phyloP scores from a whole-genome alignment of 2,329 filamentous ascomycete genomes.

The Aspergillus spinulosporus region DNA sequence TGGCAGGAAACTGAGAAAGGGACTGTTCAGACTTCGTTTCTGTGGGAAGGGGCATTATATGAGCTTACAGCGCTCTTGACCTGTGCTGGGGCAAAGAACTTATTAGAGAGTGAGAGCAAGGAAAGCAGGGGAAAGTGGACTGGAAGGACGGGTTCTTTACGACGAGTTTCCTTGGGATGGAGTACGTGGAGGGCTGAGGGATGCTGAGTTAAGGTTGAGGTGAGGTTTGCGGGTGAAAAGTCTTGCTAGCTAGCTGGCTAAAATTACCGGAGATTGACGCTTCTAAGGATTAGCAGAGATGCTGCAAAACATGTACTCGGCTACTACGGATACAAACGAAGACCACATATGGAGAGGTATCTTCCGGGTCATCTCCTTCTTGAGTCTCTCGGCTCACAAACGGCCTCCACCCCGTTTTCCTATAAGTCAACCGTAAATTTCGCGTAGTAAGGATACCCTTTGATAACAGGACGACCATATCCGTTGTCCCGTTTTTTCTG shows the following conservation, averaged over 20 bases:
- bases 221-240: neutral
- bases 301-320: too few relatives aligned
- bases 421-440: constrained; percentile 4
- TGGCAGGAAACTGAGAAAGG: neutral
- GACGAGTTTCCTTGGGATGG: neutral
- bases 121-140: neutral
- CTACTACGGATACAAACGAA: too few relatives aligned
- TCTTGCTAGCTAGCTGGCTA: too few relatives aligned
- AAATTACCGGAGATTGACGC: too few relatives aligned
- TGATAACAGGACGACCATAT: neutral
- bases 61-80: neutral
- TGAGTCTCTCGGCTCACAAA: constrained; percentile 58
- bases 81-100: neutral
- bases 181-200: neutral
- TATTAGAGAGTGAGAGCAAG: neutral
- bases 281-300: too few relatives aligned
- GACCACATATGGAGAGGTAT: too few relatives aligned
- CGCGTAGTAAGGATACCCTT: constrained; percentile 7
- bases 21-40: neutral
- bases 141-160: neutral
- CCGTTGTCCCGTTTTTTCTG: neutral
- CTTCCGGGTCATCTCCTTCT: neutral
- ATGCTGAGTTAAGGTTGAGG: neutral
- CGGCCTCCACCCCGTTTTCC: constrained; percentile 8
- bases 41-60: neutral